phyloP scores from a whole-genome alignment of 257 asterid genomes.

The Petunia secreta region DNA sequence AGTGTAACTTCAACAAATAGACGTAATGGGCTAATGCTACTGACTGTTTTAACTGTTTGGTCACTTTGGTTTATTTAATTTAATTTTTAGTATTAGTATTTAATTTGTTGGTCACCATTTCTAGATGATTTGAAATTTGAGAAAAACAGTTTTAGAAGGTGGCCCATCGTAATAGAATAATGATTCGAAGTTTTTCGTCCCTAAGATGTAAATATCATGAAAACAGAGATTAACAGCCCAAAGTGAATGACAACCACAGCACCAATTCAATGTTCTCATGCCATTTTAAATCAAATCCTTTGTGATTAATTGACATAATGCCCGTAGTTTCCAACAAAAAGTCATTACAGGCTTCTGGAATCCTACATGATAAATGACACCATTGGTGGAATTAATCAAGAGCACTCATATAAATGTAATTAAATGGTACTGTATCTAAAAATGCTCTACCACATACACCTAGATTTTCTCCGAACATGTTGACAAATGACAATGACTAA shows the following conservation, averaged over 20 bases:
- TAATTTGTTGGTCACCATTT: not conserved
- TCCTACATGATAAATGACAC: not conserved
- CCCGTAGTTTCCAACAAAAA: not conserved
- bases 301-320: not conserved
- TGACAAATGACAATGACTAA: not conserved
- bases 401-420: not conserved
- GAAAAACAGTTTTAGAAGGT: not conserved
- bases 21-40: too few relatives aligned
- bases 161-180: not conserved
- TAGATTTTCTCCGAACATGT: not conserved
- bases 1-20: too few relatives aligned
- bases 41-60: not conserved
- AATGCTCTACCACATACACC: not conserved
- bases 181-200: not conserved
- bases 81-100: not conserved
- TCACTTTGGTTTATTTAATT: not conserved
- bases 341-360: not conserved
- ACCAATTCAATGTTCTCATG: not conserved
- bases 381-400: not conserved
- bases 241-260: not conserved
- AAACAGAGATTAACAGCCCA: not conserved
- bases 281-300: not conserved
- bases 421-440: not conserved
- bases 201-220: not conserved
- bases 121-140: constrained; percentile 4